Evolutionary conservation across 2,329 filamentous ascomycete genomes (phyloP).

Genomic region (Calonectria pauciramosa): DNA sequence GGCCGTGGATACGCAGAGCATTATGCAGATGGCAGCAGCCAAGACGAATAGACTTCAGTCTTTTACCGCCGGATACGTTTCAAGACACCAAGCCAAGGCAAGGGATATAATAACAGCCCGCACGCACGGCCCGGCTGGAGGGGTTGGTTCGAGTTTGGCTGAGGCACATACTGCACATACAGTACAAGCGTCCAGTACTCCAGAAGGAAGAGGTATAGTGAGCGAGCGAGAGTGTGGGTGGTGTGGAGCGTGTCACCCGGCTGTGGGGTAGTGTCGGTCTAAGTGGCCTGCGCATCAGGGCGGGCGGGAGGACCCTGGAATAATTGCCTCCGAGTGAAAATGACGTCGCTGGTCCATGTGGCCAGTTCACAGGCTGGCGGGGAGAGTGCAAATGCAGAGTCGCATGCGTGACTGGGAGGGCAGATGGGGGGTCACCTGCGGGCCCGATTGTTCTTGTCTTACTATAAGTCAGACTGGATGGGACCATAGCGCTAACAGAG

Average conservation of each 20-base stretch:
- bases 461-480: slow-evolving; percentile 10
- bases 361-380: not conserved
- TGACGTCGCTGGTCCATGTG: slow-evolving; percentile 6
- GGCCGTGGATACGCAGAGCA: not conserved
- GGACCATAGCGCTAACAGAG: not conserved
- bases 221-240: not conserved
- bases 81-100: not conserved
- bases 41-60: not conserved
- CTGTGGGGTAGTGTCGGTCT: slow-evolving; percentile 8
- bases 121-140: not conserved
- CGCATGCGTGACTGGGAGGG: not conserved
- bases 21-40: not conserved
- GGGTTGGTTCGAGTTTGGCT: not conserved
- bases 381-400: not conserved
- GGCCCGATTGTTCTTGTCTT: not conserved
- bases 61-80: not conserved
- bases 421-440: not conserved
- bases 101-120: not conserved
- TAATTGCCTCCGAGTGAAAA: not conserved
- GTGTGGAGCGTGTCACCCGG: slow-evolving; percentile 5
- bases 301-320: slow-evolving; percentile 3
- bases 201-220: not conserved
- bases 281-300: slow-evolving; percentile 8
- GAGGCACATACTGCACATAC: not conserved
- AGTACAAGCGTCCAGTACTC: too few species aligned